Conservation (phyloP, 306 rosid genomes). For the Spatholobus suberectus region DNA sequence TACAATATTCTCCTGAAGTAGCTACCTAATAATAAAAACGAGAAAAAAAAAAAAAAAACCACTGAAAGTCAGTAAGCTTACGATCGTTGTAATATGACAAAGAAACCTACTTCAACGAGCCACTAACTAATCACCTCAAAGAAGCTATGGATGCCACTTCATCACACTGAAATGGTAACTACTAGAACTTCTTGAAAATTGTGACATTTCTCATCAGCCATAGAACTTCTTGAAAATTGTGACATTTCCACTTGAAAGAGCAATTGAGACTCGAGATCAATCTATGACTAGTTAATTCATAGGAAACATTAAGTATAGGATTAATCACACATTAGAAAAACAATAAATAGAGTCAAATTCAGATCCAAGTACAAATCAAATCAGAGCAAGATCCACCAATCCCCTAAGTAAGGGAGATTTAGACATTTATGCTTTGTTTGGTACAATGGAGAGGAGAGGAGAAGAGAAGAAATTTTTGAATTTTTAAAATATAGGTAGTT, state of each 20-base stretch:
- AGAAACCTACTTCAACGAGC: slow-evolving; percentile 1
- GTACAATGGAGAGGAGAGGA: no score
- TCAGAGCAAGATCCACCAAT: neutral
- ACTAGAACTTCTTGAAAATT: no score
- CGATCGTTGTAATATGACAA: neutral
- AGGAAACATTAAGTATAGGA: neutral
- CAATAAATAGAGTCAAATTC: neutral
- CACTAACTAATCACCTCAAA: neutral
- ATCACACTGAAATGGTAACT: neutral
- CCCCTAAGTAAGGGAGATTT: neutral
- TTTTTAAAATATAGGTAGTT: no score
- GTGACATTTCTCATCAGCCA: no score
- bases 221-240: neutral
- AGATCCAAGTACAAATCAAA: neutral
- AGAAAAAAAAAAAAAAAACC: neutral
- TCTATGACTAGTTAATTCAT: neutral
- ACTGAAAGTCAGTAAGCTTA: neutral
- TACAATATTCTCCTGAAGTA: neutral
- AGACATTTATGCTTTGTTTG: no score
- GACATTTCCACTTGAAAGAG: neutral
- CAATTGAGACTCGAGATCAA: neutral
- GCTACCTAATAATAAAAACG: neutral
- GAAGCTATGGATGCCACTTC: neutral
- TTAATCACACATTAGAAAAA: neutral
- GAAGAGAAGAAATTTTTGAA: no score